Conservation (phyloP, 345 rosid species). For the Cardamine chenopodiifolia region DNA sequence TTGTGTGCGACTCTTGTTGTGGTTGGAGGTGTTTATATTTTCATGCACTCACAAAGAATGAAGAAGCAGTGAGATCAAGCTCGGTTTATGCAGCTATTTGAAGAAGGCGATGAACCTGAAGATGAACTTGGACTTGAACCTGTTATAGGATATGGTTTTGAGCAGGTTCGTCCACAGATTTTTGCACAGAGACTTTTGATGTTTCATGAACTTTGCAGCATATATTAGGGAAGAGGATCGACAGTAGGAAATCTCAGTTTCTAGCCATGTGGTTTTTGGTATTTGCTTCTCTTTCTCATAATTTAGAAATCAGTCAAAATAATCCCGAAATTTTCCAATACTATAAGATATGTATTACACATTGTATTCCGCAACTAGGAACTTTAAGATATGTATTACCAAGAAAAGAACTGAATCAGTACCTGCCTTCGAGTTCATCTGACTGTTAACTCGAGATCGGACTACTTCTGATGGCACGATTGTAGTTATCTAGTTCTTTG, state of each 20-base stretch:
- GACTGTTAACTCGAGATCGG: constrained; percentile 32
- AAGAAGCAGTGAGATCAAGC: constrained; percentile 90
- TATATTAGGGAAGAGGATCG: background rate
- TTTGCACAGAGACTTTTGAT: background rate
- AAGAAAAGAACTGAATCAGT: constrained; percentile 17
- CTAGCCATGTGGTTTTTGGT: constrained; percentile 6
- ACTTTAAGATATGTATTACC: background rate
- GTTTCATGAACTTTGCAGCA: constrained; percentile 25
- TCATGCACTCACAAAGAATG: constrained; percentile 67
- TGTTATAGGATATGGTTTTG: constrained; percentile 28
- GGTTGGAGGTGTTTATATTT: constrained; percentile 47
- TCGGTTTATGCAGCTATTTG: constrained; percentile 81
- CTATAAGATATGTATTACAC: background rate
- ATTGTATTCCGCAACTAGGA: background rate
- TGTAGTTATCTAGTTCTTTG: constrained; percentile 61
- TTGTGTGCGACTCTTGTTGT: constrained; percentile 50
- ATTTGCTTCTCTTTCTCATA: background rate
- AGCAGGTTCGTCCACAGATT: background rate
- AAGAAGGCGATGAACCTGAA: constrained; percentile 87
- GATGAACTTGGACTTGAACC: constrained; percentile 82
- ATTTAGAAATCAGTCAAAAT: constrained; percentile 12
- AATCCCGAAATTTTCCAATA: background rate
- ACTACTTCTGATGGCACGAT: constrained; percentile 45
- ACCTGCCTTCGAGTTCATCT: constrained; percentile 6
- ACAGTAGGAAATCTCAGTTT: constrained; percentile 14